A percentile compares a stretch with the other conserved stretches of the same genome.
Evolutionary conservation across 2,329 filamentous ascomycete genomes (phyloP).

Genomic region (Hypoxylon sp.): DNA sequence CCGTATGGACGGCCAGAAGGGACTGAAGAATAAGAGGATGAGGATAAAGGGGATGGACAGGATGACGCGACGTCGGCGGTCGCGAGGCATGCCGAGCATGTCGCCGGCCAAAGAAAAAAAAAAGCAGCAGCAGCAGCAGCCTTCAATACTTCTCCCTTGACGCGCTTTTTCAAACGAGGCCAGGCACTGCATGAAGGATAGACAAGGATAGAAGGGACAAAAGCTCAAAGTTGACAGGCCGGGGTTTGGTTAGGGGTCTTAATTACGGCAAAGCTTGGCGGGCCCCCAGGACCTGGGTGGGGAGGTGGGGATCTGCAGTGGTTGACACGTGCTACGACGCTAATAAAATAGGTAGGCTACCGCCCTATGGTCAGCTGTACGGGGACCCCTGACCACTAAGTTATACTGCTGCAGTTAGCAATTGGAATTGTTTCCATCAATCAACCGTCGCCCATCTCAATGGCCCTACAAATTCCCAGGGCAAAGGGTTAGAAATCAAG

Average conservation of each 20-base stretch:
- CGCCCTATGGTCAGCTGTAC: background rate
- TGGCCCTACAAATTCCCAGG: slow-evolving; percentile 9
- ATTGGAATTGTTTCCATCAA: background rate
- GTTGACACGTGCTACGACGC: background rate
- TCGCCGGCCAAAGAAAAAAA: slow-evolving; percentile 13
- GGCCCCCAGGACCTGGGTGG: background rate
- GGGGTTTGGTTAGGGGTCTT: slow-evolving; percentile 12
- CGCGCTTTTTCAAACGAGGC: background rate
- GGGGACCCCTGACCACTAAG: background rate
- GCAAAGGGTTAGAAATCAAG: background rate
- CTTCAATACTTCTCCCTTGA: background rate
- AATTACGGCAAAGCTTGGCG: slow-evolving; percentile 15
- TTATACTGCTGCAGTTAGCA: background rate
- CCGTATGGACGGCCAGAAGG: slow-evolving; percentile 42
- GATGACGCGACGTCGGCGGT: slow-evolving; percentile 40
- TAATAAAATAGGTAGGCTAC: background rate
- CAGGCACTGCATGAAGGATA: too few relatives aligned
- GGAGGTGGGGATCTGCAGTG: background rate
- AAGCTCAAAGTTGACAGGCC: background rate
- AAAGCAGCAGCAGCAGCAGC: background rate
- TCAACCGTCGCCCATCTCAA: background rate
- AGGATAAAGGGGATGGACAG: slow-evolving; percentile 39
- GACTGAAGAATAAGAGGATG: slow-evolving; percentile 39
- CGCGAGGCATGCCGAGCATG: slow-evolving; percentile 31
- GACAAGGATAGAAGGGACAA: background rate